phyloP scores from a whole-genome alignment of 257 asterid species.

The Rauvolfia tetraphylla region DNA sequence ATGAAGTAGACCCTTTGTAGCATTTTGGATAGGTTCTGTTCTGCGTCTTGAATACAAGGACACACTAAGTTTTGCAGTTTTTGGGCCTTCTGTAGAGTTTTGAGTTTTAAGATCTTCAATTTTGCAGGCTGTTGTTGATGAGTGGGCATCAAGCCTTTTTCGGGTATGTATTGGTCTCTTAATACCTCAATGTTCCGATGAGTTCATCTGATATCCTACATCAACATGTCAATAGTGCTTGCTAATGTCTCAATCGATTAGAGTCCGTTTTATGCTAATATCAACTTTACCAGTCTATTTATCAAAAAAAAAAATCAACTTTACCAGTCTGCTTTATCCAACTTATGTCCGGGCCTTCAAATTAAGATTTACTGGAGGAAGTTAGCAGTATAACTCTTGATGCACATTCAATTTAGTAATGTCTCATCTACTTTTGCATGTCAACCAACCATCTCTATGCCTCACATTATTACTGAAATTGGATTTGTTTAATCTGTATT shows the following conservation, averaged over 20 bases:
- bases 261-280: neutral
- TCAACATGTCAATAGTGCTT: neutral
- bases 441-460: too few species aligned
- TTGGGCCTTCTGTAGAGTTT: neutral
- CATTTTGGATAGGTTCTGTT: neutral
- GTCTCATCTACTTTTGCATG: too few species aligned
- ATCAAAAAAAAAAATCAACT: too few species aligned
- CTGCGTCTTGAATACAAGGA: neutral
- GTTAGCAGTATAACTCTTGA: too few species aligned
- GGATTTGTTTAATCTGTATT: too few species aligned
- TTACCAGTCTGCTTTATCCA: neutral
- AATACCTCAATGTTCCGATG: constrained; percentile 17
- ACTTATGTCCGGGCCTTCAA: neutral
- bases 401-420: too few species aligned
- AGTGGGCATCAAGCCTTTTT: constrained; percentile 99
- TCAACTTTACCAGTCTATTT: neutral
- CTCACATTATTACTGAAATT: neutral
- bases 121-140: constrained; percentile 85
- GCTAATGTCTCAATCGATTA: neutral
- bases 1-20: neutral
- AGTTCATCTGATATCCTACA: neutral
- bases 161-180: constrained; percentile 61
- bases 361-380: neutral
- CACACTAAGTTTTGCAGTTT: neutral
- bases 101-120: constrained; percentile 20